These are phyloP conservation scores for Penicillium italicum DNA, from an alignment of 2,329 filamentous ascomycete genomes.

Conservation along the genomic window DNA sequence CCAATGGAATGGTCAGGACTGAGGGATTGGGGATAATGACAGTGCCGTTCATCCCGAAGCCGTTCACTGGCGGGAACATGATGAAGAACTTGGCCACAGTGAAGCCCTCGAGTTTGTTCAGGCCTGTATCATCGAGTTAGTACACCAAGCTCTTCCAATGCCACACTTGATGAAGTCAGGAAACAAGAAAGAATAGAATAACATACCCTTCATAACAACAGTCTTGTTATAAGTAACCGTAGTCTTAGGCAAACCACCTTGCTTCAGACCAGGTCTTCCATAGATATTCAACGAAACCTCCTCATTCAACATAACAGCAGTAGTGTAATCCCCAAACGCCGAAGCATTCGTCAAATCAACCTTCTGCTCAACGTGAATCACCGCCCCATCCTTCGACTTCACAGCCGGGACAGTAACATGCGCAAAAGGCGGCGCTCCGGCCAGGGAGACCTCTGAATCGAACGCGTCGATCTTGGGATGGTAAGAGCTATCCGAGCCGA, in stretches of 20 bases:
- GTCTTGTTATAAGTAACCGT: conserved; percentile 55
- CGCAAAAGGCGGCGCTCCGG: conserved; percentile 43
- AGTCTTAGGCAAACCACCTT: conserved; percentile 49
- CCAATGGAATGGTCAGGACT: conserved; percentile 53
- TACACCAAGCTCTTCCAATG: background rate
- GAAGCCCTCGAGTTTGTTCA: conserved; percentile 56
- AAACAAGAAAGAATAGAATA: background rate
- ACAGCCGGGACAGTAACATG: conserved; percentile 46
- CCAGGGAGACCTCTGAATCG: conserved; percentile 50
- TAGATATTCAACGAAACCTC: conserved; percentile 49
- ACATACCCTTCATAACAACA: conserved; percentile 55
- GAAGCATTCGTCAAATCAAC: conserved; percentile 43
- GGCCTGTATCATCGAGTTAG: conserved; percentile 39
- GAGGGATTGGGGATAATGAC: conserved; percentile 60
- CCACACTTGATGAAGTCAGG: background rate
- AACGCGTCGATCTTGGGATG: conserved; percentile 56
- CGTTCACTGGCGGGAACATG: conserved; percentile 41
- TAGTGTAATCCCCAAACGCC: conserved; percentile 51
- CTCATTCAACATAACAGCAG: conserved; percentile 48
- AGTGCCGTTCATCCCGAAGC: conserved; percentile 53
- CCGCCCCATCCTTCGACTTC: conserved; percentile 43
- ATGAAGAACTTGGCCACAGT: conserved; percentile 49
- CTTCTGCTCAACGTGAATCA: conserved; percentile 44
- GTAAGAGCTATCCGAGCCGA: conserved; percentile 49
- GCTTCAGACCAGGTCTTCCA: conserved; percentile 52